Conservation (phyloP, 768 basidiomycete species). For the Psilocybe cubensis region DNA sequence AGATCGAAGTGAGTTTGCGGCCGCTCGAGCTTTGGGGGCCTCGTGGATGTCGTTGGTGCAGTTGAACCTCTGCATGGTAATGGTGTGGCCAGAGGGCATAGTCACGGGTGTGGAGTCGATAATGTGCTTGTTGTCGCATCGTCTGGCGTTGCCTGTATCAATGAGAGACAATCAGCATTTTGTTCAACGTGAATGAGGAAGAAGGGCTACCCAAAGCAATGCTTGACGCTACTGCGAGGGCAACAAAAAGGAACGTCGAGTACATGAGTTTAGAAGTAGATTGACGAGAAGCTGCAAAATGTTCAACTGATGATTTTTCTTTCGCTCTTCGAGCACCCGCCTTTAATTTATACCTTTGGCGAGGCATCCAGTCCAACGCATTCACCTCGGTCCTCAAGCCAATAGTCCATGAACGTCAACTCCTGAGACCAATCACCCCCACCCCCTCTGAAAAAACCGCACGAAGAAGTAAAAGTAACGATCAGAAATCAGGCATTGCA, state of each 20-base stretch:
- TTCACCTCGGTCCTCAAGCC: not conserved
- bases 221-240: not conserved
- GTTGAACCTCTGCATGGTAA: conserved; percentile 14
- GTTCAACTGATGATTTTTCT: not conserved
- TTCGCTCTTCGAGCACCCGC: not conserved
- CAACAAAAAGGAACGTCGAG: not conserved
- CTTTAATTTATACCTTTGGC: not conserved
- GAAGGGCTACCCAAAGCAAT: not conserved
- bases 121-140: conserved; percentile 12
- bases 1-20: not conserved
- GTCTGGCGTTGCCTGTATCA: not conserved
- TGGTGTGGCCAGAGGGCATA: not conserved
- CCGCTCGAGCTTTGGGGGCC: not conserved
- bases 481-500: no score
- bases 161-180: not conserved
- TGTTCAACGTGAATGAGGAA: not conserved
- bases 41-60: conserved; percentile 5
- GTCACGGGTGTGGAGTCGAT: conserved; percentile 4
- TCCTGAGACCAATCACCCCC: not conserved
- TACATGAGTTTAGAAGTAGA: not conserved
- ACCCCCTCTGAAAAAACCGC: not conserved
- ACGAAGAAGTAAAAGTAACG: no score
- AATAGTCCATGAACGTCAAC: not conserved
- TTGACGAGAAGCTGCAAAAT: no score
- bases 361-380: not conserved